Evolutionary conservation across 768 basidiomycete genomes (phyloP).

Genomic region (Hericium coralloides): DNA sequence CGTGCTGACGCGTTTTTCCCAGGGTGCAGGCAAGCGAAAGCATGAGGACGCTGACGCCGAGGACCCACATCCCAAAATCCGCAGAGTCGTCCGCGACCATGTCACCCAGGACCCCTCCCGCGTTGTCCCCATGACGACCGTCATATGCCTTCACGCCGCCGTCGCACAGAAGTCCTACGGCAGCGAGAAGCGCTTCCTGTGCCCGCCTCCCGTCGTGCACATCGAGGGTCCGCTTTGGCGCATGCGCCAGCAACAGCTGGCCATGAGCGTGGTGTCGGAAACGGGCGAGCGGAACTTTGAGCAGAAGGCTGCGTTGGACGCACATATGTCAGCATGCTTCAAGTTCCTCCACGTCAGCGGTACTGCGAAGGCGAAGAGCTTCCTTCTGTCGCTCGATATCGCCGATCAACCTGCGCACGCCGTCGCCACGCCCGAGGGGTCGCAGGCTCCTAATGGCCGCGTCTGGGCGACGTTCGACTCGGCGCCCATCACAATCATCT

Average conservation of each 20-base stretch:
- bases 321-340: constrained; percentile 81
- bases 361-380: constrained; percentile 84
- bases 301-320: constrained; percentile 77
- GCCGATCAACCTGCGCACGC: constrained; percentile 55
- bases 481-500: constrained; percentile 88
- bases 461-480: constrained; percentile 91
- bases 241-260: constrained; percentile 70
- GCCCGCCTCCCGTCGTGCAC: constrained; percentile 88
- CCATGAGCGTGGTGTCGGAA: constrained; percentile 83
- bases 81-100: constrained; percentile 78
- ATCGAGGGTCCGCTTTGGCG: constrained; percentile 86
- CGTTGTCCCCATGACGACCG: constrained; percentile 83
- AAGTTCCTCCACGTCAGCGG: constrained; percentile 87
- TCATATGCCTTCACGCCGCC: constrained; percentile 83
- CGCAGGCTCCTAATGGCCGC: constrained; percentile 41
- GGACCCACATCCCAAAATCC: constrained; percentile 70
- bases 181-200: constrained; percentile 90
- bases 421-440: constrained; percentile 32
- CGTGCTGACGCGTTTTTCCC: constrained; percentile 14
- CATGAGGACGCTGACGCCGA: constrained; percentile 52
- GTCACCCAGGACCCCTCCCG: constrained; percentile 67
- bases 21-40: constrained; percentile 58
- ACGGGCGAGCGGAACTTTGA: constrained; percentile 76
- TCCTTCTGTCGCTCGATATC: constrained; percentile 79
- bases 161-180: constrained; percentile 96